phyloP scores from a whole-genome alignment of 2,329 filamentous ascomycete species.

The Clathrospora elynae region DNA sequence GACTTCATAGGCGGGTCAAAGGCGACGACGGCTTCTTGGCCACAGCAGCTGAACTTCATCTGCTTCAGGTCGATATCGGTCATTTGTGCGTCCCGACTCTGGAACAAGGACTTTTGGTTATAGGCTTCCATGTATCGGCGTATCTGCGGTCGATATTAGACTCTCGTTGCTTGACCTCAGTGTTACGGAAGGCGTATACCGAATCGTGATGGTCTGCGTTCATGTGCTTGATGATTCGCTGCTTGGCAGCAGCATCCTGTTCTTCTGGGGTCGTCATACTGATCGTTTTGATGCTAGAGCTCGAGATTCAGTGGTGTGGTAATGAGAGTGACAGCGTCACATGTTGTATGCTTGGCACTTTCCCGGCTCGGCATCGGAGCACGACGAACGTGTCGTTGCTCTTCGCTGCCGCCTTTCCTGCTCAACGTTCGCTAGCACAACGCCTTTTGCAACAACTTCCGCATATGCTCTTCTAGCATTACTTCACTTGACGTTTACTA shows the following conservation, averaged over 20 bases:
- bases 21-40: conserved; percentile 59
- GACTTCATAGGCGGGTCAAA: conserved; percentile 73
- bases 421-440: conserved; percentile 21
- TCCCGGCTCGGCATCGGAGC: conserved; percentile 17
- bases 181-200: conserved; percentile 39
- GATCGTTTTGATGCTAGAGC: neutral
- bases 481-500: too few relatives aligned
- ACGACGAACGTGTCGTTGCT: conserved; percentile 7
- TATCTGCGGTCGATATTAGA: conserved; percentile 51
- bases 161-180: conserved; percentile 1
- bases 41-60: conserved; percentile 64
- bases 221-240: conserved; percentile 80
- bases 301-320: neutral
- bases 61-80: conserved; percentile 67
- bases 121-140: conserved; percentile 78
- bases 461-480: too few relatives aligned
- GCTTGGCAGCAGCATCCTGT: conserved; percentile 58
- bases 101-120: conserved; percentile 60
- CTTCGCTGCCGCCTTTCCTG: conserved; percentile 5
- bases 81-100: conserved; percentile 65
- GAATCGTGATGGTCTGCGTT: conserved; percentile 80
- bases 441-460: conserved; percentile 6
- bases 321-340: conserved; percentile 9
- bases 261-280: conserved; percentile 40
- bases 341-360: conserved; percentile 1